Conservation (phyloP, 345 rosid genomes). For the Citrus trifoliata region DNA sequence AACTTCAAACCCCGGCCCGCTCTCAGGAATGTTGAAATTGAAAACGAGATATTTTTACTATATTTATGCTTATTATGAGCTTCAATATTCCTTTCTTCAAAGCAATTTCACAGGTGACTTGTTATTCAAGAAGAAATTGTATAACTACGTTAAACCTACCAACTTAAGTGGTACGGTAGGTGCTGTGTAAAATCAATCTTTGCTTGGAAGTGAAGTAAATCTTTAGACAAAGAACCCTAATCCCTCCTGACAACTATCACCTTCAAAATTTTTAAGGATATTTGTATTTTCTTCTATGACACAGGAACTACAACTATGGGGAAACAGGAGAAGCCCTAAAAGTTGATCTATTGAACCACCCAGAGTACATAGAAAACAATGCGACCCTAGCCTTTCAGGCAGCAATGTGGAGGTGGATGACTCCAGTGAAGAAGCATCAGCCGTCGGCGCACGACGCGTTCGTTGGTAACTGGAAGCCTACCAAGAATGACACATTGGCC, state of each 20-base stretch:
- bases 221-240: not conserved
- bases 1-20: too few species aligned
- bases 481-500: constrained; percentile 71
- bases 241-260: not conserved
- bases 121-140: not conserved
- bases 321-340: constrained; percentile 71
- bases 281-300: not conserved
- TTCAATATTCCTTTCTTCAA: not conserved
- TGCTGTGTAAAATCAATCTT: not conserved
- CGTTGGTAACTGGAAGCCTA: constrained; percentile 80
- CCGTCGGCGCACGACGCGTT: constrained; percentile 83
- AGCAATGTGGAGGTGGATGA: constrained; percentile 91
- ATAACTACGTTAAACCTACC: not conserved
- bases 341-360: constrained; percentile 57
- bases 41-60: not conserved
- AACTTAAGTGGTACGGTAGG: not conserved
- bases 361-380: constrained; percentile 71
- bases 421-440: constrained; percentile 63
- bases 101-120: not conserved
- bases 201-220: not conserved
- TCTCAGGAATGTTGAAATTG: too few species aligned
- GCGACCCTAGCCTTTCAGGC: constrained; percentile 81
- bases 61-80: not conserved
- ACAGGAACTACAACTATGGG: constrained; percentile 91
- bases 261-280: not conserved